A percentile compares a stretch with the other conserved stretches of the same genome.
phyloP scores from a whole-genome alignment of 176 grass and related monocot species.

The Eleusine coracana region DNA sequence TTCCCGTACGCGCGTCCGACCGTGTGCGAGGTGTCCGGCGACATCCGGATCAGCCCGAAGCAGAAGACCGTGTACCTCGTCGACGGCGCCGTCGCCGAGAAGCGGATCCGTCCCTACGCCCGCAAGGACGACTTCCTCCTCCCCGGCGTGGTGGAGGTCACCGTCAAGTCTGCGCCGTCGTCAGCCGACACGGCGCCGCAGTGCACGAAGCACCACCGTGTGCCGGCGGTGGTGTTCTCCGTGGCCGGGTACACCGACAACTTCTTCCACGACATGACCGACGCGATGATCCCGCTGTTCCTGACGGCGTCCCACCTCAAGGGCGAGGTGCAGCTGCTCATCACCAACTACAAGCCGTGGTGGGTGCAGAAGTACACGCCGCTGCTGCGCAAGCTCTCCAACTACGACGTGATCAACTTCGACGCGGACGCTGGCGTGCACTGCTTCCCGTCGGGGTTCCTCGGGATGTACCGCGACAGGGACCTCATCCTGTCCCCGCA shows the following conservation, averaged over 20 bases:
- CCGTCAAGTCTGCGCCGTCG: slow-evolving; percentile 43
- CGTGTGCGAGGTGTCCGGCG: slow-evolving; percentile 67
- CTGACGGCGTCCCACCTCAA: slow-evolving; percentile 54
- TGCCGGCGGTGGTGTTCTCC: slow-evolving; percentile 66
- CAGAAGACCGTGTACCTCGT: slow-evolving; percentile 53
- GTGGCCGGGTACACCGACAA: slow-evolving; percentile 73
- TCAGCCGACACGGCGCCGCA: neutral
- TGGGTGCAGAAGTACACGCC: slow-evolving; percentile 71
- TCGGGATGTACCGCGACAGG: slow-evolving; percentile 62
- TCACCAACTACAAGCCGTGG: slow-evolving; percentile 66
- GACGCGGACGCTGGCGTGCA: slow-evolving; percentile 59
- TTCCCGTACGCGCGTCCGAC: slow-evolving; percentile 62
- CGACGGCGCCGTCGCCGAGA: slow-evolving; percentile 40
- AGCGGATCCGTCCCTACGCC: slow-evolving; percentile 53
- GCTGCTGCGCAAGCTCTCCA: slow-evolving; percentile 59
- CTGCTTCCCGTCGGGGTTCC: slow-evolving; percentile 53
- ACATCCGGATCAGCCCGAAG: slow-evolving; percentile 63
- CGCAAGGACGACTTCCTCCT: slow-evolving; percentile 66
- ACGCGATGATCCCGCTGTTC: slow-evolving; percentile 70
- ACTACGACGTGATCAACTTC: slow-evolving; percentile 64
- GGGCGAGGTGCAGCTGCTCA: slow-evolving; percentile 70
- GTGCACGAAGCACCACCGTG: slow-evolving; percentile 54
- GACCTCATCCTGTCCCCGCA: slow-evolving; percentile 78
- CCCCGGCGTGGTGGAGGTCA: slow-evolving; percentile 56
- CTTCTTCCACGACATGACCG: slow-evolving; percentile 84